phyloP scores from a whole-genome alignment of 75 land plant genomes.

The Sequoiadendron giganteum region DNA sequence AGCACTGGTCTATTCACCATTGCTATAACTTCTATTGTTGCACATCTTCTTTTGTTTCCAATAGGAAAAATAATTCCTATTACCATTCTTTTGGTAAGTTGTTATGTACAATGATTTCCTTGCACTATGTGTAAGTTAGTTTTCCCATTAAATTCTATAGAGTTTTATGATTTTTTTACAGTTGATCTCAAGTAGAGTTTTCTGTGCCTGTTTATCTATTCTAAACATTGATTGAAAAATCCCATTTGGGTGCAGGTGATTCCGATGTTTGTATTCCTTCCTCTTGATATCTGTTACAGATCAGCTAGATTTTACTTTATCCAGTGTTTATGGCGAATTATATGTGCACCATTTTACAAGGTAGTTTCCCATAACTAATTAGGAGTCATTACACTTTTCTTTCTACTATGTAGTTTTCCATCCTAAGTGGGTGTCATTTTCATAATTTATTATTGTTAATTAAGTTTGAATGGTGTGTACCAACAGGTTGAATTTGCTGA shows the following conservation, averaged over 20 bases:
- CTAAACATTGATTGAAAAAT: not conserved
- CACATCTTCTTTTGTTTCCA: constrained; percentile 16
- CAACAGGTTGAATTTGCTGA: constrained; percentile 16
- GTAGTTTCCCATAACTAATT: not conserved
- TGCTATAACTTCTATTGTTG: constrained; percentile 24
- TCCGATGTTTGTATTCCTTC: constrained; percentile 14
- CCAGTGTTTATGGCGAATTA: constrained; percentile 16
- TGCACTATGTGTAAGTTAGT: not conserved
- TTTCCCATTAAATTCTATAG: too few species aligned
- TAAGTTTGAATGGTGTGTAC: not conserved
- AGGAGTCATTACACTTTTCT: too few species aligned
- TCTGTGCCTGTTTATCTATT: not conserved
- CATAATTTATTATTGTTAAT: too few species aligned
- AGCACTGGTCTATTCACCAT: constrained; percentile 33
- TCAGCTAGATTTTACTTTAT: not conserved
- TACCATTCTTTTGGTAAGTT: constrained; percentile 25
- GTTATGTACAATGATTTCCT: not conserved
- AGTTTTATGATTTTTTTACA: too few species aligned
- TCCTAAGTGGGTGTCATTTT: too few species aligned
- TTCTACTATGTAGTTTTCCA: too few species aligned
- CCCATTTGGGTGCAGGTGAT: constrained; percentile 3
- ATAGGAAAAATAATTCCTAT: constrained; percentile 16
- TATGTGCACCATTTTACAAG: constrained; percentile 32
- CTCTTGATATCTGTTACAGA: constrained; percentile 28
- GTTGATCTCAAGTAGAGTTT: not conserved